These are phyloP conservation scores for Pseudomicrostroma phylloplanum DNA, from an alignment of 1,284 basidiomycete genomes.

Conservation along the genomic window DNA sequence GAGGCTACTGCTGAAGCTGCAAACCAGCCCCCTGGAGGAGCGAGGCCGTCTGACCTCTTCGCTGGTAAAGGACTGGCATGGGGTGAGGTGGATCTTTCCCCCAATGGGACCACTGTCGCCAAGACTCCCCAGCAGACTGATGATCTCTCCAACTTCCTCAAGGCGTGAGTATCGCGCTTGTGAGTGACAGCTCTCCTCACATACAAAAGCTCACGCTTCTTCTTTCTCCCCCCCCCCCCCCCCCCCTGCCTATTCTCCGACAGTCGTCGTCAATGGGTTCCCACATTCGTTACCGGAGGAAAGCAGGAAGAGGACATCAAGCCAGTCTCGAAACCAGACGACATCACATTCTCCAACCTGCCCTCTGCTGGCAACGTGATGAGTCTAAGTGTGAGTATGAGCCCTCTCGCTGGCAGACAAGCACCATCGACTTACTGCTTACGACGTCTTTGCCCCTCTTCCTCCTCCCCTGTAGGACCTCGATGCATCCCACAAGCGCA, in stretches of 20 bases:
- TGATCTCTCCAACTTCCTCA: conserved; percentile 18
- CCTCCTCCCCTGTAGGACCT: conserved; percentile 11
- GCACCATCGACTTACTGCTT: background rate
- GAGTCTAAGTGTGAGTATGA: background rate
- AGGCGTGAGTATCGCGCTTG: conserved; percentile 12
- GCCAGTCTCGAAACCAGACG: conserved; percentile 6
- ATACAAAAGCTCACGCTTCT: background rate
- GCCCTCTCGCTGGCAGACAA: background rate
- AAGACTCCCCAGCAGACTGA: conserved; percentile 9
- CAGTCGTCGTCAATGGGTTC: conserved; percentile 20
- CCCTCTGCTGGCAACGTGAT: background rate
- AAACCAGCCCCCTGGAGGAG: background rate
- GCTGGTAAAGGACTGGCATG: conserved; percentile 19
- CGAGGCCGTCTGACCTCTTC: conserved; percentile 16
- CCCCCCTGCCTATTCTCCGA: conserved; percentile 5
- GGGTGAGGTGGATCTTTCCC: conserved; percentile 10
- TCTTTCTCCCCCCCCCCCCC: too few relatives aligned
- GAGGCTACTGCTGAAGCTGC: conserved; percentile 1
- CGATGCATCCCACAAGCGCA: conserved; percentile 17
- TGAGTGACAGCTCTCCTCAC: background rate
- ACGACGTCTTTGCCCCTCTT: background rate
- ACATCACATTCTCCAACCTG: background rate
- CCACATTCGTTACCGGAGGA: conserved; percentile 15
- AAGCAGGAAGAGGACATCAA: background rate
- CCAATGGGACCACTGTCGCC: background rate